These are phyloP conservation scores for Carallia pectinifolia DNA, from an alignment of 345 rosid species.

Conservation along the genomic window DNA sequence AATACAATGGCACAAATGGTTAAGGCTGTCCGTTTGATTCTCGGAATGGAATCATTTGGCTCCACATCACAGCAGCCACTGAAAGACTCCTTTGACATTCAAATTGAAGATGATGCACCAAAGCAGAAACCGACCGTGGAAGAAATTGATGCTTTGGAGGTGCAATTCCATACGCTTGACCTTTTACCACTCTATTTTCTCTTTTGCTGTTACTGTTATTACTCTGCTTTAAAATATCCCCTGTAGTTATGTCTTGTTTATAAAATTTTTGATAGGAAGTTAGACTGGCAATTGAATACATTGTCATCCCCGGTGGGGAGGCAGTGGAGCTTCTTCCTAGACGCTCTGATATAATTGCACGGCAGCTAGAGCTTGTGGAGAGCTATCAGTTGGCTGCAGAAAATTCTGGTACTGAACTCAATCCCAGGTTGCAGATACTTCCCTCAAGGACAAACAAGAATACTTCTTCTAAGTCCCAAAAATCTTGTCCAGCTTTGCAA, in stretches of 20 bases:
- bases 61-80: constrained; percentile 33
- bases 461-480: constrained; percentile 30
- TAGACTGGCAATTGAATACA: constrained; percentile 85
- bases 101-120: constrained; percentile 86
- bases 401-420: constrained; percentile 73
- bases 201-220: too few species aligned
- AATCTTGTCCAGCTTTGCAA: constrained; percentile 26
- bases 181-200: background rate
- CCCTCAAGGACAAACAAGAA: constrained; percentile 61
- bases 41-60: constrained; percentile 65
- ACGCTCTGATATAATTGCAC: constrained; percentile 72
- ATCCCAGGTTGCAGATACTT: constrained; percentile 88
- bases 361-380: constrained; percentile 87
- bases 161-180: constrained; percentile 21
- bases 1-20: constrained; percentile 97
- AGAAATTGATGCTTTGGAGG: constrained; percentile 99
- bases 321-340: constrained; percentile 96
- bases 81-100: constrained; percentile 51
- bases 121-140: constrained; percentile 80
- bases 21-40: constrained; percentile 88
- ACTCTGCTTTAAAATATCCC: background rate
- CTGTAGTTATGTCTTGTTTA: background rate
- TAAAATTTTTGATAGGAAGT: constrained; percentile 55
- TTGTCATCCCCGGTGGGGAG: constrained; percentile 93
- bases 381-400: constrained; percentile 86